These are phyloP conservation scores for Zygnema circumcarinatum DNA, from an alignment of 139 green algal species.

Conservation along the genomic window DNA sequence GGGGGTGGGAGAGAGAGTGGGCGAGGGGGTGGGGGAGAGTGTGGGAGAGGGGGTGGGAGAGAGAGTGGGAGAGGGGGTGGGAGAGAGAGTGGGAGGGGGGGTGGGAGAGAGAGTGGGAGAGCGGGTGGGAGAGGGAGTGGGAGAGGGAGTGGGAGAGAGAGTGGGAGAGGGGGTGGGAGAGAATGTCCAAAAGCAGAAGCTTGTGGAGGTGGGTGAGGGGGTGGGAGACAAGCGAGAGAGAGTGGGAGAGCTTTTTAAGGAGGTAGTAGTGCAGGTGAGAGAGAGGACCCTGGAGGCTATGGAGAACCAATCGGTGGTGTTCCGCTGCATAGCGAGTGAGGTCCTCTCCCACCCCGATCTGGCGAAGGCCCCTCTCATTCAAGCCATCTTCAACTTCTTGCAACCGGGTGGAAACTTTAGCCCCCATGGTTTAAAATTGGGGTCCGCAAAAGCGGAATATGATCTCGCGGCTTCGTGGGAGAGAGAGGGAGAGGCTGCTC, in stretches of 20 bases:
- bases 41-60: neutral
- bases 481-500: slow-evolving; percentile 18
- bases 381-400: slow-evolving; percentile 28
- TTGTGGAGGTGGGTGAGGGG: neutral
- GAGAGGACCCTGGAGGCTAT: slow-evolving; percentile 19
- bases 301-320: slow-evolving; percentile 35
- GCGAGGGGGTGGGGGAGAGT: neutral
- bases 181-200: neutral
- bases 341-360: slow-evolving; percentile 29
- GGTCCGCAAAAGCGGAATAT: neutral
- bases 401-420: slow-evolving; percentile 14
- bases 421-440: neutral
- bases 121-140: neutral
- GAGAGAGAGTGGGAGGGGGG: neutral
- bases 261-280: slow-evolving; percentile 19
- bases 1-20: neutral
- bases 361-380: slow-evolving; percentile 1
- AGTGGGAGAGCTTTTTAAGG: neutral
- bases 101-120: neutral
- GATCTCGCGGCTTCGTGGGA: slow-evolving; percentile 14
- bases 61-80: neutral
- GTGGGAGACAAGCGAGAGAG: neutral
- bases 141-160: neutral
- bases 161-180: neutral
- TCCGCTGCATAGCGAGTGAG: slow-evolving; percentile 1